Evolutionary conservation across 768 basidiomycete genomes (phyloP).

Genomic region (Hygrocybe punicea): DNA sequence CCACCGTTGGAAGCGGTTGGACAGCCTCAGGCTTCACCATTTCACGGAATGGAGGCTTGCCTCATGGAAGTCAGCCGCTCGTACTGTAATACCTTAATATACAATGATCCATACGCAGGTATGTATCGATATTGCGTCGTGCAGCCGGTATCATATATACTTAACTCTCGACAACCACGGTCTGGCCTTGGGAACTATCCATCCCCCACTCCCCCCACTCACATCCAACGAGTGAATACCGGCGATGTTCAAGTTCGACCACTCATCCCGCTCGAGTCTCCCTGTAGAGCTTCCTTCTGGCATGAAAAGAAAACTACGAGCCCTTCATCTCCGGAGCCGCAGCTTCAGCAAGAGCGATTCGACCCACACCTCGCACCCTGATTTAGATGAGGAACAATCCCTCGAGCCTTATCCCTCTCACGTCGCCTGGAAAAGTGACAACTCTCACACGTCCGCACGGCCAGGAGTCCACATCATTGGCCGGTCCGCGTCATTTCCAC

Average conservation of each 20-base stretch:
- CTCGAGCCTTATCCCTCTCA: background rate
- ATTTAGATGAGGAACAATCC: background rate
- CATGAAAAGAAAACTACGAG: background rate
- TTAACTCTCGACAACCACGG: background rate
- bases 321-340: background rate
- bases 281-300: background rate
- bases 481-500: constrained; percentile 31
- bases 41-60: constrained; percentile 1
- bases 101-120: background rate
- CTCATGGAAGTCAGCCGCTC: constrained; percentile 10
- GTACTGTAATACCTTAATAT: background rate
- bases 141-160: background rate
- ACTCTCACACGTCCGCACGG: background rate
- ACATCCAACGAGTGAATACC: background rate
- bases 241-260: background rate
- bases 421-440: background rate
- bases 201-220: background rate
- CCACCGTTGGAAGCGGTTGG: background rate
- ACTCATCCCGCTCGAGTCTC: background rate
- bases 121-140: background rate
- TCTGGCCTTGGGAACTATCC: background rate
- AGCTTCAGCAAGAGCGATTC: background rate
- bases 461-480: constrained; percentile 8
- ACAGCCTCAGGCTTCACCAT: background rate
- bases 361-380: background rate